These are phyloP conservation scores for Trametes polyzona DNA, from an alignment of 1,284 basidiomycete genomes.

Conservation along the genomic window DNA sequence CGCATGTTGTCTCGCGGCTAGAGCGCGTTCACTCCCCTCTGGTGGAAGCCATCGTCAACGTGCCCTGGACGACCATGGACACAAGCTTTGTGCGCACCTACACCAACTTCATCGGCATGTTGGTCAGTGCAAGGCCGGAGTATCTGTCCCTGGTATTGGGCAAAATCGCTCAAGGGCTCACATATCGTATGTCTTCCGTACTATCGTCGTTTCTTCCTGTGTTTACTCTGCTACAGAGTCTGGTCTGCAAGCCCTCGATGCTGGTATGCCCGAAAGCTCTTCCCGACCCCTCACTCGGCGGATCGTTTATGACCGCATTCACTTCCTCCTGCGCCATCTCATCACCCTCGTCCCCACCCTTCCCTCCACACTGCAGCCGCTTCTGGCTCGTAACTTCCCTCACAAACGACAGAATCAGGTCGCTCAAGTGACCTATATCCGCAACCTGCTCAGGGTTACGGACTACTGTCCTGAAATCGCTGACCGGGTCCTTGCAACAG, in stretches of 20 bases:
- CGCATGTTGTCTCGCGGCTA: constrained; percentile 81
- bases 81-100: constrained; percentile 84
- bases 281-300: constrained; percentile 76
- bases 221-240: constrained; percentile 56
- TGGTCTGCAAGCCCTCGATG: constrained; percentile 62
- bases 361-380: constrained; percentile 82
- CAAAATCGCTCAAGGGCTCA: constrained; percentile 84
- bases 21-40: constrained; percentile 83
- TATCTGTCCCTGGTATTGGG: constrained; percentile 86
- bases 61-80: constrained; percentile 93
- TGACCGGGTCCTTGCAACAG: constrained; percentile 83
- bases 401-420: constrained; percentile 89
- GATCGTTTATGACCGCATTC: constrained; percentile 86
- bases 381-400: constrained; percentile 87
- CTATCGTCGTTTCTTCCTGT: background rate
- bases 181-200: constrained; percentile 72
- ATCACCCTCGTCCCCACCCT: constrained; percentile 90
- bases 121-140: constrained; percentile 92
- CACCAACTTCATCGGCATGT: constrained; percentile 87
- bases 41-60: constrained; percentile 84
- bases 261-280: constrained; percentile 63
- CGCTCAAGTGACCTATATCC: constrained; percentile 89
- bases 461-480: constrained; percentile 91
- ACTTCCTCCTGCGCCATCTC: constrained; percentile 84
- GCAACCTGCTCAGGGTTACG: constrained; percentile 85